Evolutionary conservation across 1,139 yeast species (phyloP), one percentile per base, ranked within the genome.

Genomic region (Lodderomyces margitis): DNA sequence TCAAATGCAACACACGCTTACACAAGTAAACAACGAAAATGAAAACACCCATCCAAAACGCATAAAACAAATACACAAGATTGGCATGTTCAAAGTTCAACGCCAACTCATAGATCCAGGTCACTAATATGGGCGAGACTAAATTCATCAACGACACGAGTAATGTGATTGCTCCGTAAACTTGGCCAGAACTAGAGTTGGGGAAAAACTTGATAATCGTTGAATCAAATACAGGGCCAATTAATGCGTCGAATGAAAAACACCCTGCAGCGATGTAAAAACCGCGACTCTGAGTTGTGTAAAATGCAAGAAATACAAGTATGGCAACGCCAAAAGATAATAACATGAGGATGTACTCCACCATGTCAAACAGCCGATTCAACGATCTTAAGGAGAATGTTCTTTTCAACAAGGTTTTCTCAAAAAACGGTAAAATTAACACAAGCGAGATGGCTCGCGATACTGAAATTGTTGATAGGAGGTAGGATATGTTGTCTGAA

Each of bases 401-500:
- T 36, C 55, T 57, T 35, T 61, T 65, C 31, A 68, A 54, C 3
- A 70, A 40, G n/a, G 53, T 50, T 41, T 58, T 61, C 45, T 57
- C 60, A 19, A 70, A 36, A 11, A 68, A 21, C 3, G 75, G 74
- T 4, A 69, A 56, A 2, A 68, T 5, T 5, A 66, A 50, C 3
- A 68, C 54, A 46, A 70, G 57, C 0, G 56, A 54, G 4, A 64
- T 19, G 0, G 72, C 70, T 39, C 63, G 52, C 5, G 75, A 54
- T 1, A 77, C 51, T 37, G 87, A 84, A 1, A 74, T 49, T 1
- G 74, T 45, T 0, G 91, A 78, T 43, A 85, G 59, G 46, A 78
- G 70, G 46, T 75, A 70, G 4, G 91, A 87, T 23, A 83, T 59
- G 32, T 75, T 74, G 4, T 69, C 72, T 11, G 87, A 70, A 3